Base-by-base conservation (phyloP, 2,329 filamentous ascomycete genomes). In the Paecilomyces sp. region DNA sequence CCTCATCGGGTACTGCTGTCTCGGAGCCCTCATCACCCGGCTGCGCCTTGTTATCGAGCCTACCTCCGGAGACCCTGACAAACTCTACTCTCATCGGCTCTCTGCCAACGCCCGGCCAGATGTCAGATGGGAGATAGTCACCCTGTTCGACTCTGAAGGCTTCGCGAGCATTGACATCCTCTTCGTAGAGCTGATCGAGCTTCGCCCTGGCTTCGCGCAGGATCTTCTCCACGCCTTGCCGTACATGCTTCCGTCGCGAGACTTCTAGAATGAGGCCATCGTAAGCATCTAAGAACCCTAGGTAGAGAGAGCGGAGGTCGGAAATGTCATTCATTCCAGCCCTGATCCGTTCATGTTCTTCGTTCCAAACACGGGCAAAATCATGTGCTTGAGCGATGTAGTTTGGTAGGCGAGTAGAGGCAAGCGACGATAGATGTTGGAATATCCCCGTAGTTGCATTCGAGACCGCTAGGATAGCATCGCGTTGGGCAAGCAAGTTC, bases 201-300 rank as follows among this genome's bases (percentile, higher is more conserved):
- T 88, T 88, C 60, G 88, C 85, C 70, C 87, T 86, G 0, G 93
- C 90, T 67, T 92, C 92, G 61, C 84, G 85, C 69, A 92, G 88
- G 28, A 96, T 85, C 52, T 81, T 82, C 65, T 87, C 83, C 57
- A 95, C 88, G 63, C 89, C 87, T 33, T 88, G 85, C 67, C 94
- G 89, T 36, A 90, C 85, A 13, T 83, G 79, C 61, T 85, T 85
- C 9, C 94, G 83, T 25, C 94, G 82, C 57, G 89, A 88, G 5
- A 92, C 88, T 73, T 99, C 94, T 1, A 96, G 82, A 25, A 97
- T 83, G 12, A 99, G 79, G 22, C 88, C 87, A 65, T 91, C 89
- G 70, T 99, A 97, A 0, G 92, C 91, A 57, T 86, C 83, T 22
- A 90, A 82, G 68, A 97, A 99, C 18, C 88, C 87, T 62, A 93